Conservation (phyloP, 345 rosid species). For the Eucalyptus erythrocorys region DNA sequence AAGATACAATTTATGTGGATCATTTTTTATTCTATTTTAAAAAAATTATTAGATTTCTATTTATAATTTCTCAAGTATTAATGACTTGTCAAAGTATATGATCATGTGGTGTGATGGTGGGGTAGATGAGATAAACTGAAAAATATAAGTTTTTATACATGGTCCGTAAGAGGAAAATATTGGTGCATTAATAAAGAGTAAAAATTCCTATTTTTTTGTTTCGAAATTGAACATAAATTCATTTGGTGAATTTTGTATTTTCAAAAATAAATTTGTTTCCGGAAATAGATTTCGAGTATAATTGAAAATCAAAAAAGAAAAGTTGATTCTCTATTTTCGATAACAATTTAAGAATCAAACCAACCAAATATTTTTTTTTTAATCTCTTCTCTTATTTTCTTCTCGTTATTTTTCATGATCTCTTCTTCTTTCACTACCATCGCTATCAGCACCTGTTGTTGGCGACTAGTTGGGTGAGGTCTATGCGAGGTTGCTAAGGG, state of each 20-base stretch:
- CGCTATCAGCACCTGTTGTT: accelerated
- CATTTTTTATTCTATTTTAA: neutral
- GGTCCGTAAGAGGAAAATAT: accelerated
- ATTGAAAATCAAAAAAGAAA: accelerated
- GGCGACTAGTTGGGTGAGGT: accelerated
- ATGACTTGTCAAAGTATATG: neutral
- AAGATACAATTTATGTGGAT: accelerated
- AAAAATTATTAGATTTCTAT: too few relatives aligned
- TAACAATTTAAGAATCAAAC: too few relatives aligned
- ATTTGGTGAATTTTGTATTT: accelerated
- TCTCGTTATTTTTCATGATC: accelerated
- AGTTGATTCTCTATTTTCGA: accelerated
- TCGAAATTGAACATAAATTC: accelerated
- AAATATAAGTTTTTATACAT: accelerated
- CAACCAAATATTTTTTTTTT: too few relatives aligned
- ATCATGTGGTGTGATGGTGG: accelerated
- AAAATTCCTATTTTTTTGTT: accelerated
- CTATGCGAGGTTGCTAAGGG: accelerated
- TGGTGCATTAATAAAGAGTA: accelerated
- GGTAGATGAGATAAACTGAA: accelerated
- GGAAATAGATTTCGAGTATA: accelerated
- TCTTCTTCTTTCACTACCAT: too few relatives aligned
- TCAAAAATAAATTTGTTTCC: accelerated
- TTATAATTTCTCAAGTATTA: neutral
- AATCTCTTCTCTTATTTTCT: too few relatives aligned